These are phyloP conservation scores for Xylaria multiplex DNA, from an alignment of 2,329 filamentous ascomycete species.

Conservation along the genomic window DNA sequence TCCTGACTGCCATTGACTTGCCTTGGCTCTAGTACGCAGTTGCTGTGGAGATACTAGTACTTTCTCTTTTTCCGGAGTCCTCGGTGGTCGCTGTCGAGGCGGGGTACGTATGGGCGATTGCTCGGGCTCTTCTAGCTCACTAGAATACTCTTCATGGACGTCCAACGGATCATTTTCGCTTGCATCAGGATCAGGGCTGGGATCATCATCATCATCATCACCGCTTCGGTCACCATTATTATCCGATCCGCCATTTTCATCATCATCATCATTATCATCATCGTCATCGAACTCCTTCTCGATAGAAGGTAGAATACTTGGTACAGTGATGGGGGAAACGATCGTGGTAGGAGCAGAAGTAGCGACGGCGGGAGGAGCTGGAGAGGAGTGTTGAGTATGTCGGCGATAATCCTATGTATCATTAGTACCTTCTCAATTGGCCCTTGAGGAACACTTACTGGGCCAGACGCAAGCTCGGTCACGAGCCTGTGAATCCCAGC, in stretches of 20 bases:
- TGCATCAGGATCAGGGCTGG: no score
- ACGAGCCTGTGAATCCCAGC: constrained; percentile 39
- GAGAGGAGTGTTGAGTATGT: constrained; percentile 4
- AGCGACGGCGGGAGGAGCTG: constrained; percentile 2
- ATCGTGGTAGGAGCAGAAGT: neutral
- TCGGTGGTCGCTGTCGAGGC: constrained; percentile 24
- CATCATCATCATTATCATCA: constrained; percentile 2
- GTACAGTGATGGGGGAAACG: neutral
- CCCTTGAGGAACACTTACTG: constrained; percentile 34
- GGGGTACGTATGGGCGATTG: constrained; percentile 11
- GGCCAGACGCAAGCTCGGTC: constrained; percentile 32
- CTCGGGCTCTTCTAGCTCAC: neutral
- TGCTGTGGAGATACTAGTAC: constrained; percentile 37
- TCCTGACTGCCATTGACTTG: constrained; percentile 46
- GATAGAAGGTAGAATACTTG: constrained; percentile 41
- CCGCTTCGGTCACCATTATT: neutral
- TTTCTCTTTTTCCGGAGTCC: constrained; percentile 31
- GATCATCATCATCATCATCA: neutral
- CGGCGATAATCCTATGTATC: constrained; percentile 40
- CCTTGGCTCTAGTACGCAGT: constrained; percentile 41
- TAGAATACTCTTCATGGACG: neutral
- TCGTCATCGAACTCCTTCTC: constrained; percentile 31
- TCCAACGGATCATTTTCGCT: neutral
- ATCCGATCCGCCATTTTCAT: neutral
- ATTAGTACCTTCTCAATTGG: neutral